These are phyloP conservation scores for Cenchrus fungigraminus DNA, from an alignment of 176 grass and related monocot genomes.

Conservation along the genomic window DNA sequence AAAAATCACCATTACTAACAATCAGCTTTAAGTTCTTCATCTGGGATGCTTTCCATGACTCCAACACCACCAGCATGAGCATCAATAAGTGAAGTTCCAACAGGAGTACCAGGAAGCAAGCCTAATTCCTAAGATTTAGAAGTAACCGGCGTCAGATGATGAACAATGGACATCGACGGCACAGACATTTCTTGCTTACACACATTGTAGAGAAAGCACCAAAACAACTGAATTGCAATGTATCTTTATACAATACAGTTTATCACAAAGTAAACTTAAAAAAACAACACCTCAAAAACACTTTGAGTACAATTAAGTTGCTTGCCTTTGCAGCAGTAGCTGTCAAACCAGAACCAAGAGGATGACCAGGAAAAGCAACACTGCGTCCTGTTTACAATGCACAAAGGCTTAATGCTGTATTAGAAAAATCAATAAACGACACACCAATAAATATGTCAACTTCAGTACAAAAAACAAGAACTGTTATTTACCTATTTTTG, in stretches of 20 bases:
- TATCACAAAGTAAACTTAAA: conserved; percentile 37
- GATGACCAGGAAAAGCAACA: conserved; percentile 97
- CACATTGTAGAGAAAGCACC: conserved; percentile 20
- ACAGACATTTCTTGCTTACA: conserved; percentile 19
- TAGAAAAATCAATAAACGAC: conserved; percentile 32
- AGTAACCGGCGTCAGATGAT: conserved; percentile 1
- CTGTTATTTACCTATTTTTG: conserved; percentile 74
- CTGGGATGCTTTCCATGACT: conserved; percentile 77
- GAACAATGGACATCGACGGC: neutral
- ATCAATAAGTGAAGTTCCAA: conserved; percentile 97
- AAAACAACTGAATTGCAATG: conserved; percentile 16
- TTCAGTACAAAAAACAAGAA: conserved; percentile 26
- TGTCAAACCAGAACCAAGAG: conserved; percentile 94
- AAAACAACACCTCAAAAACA: conserved; percentile 1
- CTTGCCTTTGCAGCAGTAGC: conserved; percentile 85
- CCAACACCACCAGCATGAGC: conserved; percentile 97
- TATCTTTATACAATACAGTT: conserved; percentile 4
- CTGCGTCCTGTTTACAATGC: conserved; percentile 70
- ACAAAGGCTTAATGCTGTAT: conserved; percentile 12
- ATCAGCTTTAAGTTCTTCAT: conserved; percentile 59
- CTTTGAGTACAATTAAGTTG: conserved; percentile 41
- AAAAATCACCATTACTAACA: conserved; percentile 41
- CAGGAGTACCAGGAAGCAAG: conserved; percentile 75
- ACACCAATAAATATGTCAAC: neutral
- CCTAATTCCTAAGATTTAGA: conserved; percentile 74